Percentiles rank a stretch among this genome's conserved stretches.
These are phyloP conservation scores for Calycina marina DNA, from an alignment of 2,329 filamentous ascomycete genomes.

Conservation along the genomic window DNA sequence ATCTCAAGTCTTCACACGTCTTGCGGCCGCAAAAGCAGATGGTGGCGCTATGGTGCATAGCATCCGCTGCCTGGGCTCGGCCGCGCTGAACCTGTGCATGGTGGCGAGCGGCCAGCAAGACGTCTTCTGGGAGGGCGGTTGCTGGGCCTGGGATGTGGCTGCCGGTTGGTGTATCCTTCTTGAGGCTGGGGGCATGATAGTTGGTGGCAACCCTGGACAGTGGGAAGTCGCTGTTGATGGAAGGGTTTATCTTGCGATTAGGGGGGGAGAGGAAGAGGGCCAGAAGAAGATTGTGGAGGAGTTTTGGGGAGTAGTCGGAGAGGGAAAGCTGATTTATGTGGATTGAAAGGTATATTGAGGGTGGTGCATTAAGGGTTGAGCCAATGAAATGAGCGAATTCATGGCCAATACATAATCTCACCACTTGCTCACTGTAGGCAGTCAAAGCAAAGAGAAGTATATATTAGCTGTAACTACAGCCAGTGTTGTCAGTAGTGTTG, in stretches of 20 bases:
- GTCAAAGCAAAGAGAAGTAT: no score
- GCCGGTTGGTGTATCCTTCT: slow-evolving; percentile 64
- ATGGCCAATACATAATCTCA: no score
- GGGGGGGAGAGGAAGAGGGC: slow-evolving; percentile 41
- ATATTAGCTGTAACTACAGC: no score
- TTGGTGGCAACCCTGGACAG: slow-evolving; percentile 55
- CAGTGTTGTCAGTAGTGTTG: no score
- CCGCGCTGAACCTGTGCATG: slow-evolving; percentile 60
- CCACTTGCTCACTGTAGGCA: no score
- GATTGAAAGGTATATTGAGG: slow-evolving; percentile 5
- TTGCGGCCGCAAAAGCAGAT: slow-evolving; percentile 40
- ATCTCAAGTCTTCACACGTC: slow-evolving; percentile 45
- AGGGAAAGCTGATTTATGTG: slow-evolving; percentile 34
- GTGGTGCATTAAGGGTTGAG: no score
- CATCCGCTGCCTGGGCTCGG: slow-evolving; percentile 54
- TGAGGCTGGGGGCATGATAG: slow-evolving; percentile 62
- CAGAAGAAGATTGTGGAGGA: slow-evolving; percentile 49
- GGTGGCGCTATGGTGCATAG: slow-evolving; percentile 68
- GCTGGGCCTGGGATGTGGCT: slow-evolving; percentile 77
- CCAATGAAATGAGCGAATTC: no score
- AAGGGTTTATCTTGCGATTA: slow-evolving; percentile 46
- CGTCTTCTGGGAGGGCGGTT: slow-evolving; percentile 70
- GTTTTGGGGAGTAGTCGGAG: slow-evolving; percentile 47
- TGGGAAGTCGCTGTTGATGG: slow-evolving; percentile 50
- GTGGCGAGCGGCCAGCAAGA: slow-evolving; percentile 60